A percentile compares a stretch with the other conserved stretches of the same genome.
These are phyloP conservation scores for Diaporthe vexans DNA, from an alignment of 2,329 filamentous ascomycete species.

Conservation along the genomic window DNA sequence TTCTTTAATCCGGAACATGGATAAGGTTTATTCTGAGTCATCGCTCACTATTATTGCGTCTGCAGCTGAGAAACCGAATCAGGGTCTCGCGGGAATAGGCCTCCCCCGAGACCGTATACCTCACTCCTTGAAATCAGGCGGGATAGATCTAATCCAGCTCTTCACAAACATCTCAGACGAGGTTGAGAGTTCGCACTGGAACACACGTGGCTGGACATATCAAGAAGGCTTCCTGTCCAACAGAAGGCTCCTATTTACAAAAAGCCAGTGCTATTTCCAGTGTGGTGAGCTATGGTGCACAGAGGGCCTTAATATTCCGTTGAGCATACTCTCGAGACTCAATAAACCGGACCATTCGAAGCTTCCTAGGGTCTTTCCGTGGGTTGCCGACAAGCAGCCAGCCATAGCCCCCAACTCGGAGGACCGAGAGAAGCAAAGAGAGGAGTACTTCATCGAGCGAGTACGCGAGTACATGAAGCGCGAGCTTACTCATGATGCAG, in stretches of 20 bases:
- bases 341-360: constrained; percentile 6
- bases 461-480: constrained; percentile 35
- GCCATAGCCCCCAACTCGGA: background rate
- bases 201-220: constrained; percentile 55
- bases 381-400: constrained; percentile 8
- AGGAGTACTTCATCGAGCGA: constrained; percentile 25
- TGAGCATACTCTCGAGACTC: constrained; percentile 19
- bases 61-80: constrained; percentile 50
- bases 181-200: constrained; percentile 50
- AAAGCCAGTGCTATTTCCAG: constrained; percentile 57
- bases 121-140: constrained; percentile 13
- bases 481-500: constrained; percentile 25
- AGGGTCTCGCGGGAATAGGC: constrained; percentile 53
- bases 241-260: constrained; percentile 55
- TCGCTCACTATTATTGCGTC: constrained; percentile 56
- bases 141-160: constrained; percentile 46
- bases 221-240: constrained; percentile 55
- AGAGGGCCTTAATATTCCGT: constrained; percentile 15
- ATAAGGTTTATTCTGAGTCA: constrained; percentile 53
- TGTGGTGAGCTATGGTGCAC: constrained; percentile 44
- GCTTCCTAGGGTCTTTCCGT: constrained; percentile 20
- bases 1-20: constrained; percentile 54
- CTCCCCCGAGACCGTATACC: constrained; percentile 17
- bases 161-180: constrained; percentile 26
- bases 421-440: constrained; percentile 24